Conservation (phyloP, 129 eudicot species). For the Chrysanthemum makinoi region DNA sequence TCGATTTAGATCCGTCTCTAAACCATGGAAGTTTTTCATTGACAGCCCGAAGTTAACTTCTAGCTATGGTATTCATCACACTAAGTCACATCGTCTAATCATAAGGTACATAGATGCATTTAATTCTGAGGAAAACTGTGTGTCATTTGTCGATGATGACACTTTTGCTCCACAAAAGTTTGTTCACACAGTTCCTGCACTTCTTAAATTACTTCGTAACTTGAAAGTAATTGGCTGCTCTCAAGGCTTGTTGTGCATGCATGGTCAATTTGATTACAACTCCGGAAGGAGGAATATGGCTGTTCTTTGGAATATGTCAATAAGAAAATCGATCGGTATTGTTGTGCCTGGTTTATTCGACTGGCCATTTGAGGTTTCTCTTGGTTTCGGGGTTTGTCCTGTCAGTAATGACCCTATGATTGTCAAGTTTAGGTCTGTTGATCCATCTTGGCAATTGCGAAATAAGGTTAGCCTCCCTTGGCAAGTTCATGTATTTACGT, state of each 20-base stretch:
- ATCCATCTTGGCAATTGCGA: not conserved
- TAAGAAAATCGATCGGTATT: not conserved
- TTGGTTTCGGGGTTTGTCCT: constrained; percentile 2
- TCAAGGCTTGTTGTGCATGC: not conserved
- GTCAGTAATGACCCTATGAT: not conserved
- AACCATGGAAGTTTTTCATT: not conserved
- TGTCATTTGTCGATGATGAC: not conserved
- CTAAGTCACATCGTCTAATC: not conserved
- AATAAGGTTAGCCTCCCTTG: not conserved
- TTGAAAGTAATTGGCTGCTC: not conserved
- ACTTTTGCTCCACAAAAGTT: not conserved
- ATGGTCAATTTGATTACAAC: not conserved
- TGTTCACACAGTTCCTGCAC: too few relatives aligned
- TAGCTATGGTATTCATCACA: not conserved
- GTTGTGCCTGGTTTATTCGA: not conserved
- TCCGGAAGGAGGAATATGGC: not conserved
- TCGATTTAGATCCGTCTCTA: not conserved
- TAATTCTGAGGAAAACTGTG: not conserved
- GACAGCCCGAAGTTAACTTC: not conserved
- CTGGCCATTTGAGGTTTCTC: not conserved
- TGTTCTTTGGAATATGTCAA: constrained; percentile 1
- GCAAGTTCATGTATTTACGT: not conserved
- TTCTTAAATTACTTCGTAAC: not conserved
- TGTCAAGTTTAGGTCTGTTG: not conserved
- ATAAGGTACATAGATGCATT: not conserved